Base-by-base conservation (phyloP, 139 green algal genomes). In the Asterochloris sp. region DNA sequence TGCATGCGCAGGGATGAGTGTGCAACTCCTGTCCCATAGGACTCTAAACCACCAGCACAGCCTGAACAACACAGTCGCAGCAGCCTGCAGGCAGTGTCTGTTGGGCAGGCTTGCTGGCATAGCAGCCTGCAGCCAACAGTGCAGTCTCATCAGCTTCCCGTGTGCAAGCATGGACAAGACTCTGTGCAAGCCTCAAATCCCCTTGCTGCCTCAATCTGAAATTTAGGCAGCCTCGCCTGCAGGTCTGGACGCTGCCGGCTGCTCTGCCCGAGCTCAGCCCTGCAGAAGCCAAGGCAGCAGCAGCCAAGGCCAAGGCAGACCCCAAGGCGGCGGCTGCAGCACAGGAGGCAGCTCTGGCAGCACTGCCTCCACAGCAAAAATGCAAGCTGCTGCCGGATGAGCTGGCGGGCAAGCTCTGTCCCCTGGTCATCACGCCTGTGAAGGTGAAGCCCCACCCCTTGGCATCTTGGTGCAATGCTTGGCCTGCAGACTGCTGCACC, bases 301-400 rank as follows among this genome's bases (percentile, higher is more conserved):
- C 75, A 69, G 47, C 76, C 61, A 80, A 80, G 12, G 76, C 60
- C 76, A 80, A 80, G 26, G 76, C 76, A 69, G 76, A 80, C 61
- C 76, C 76, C 76, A 80, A 80, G 61, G 76, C 76, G 68, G 76
- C 76, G 14, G 76, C 76, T 24, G 76, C 60, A 21, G 76, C 76
- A 69, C 60, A 61, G 67, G 76, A 80, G n/a, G 76, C 76, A 47
- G 76, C 76, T 24, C 54, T 80, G 76, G 76, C 76, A 60, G 76
- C 76, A 17, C 15, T 80, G 11, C 76, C 76, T 0, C 76, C 54
- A 10, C 24, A 80, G 76, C 76, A 24, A 6, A 54, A 6, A 11
- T 80, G 76, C 76, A 69, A 61, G 19, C 76, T 80, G 60, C n/a
- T 80, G 23, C 67, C 60, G n/a, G 60, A 61, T 0, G 60, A 24